These are phyloP conservation scores for Cladosporium cucumerinum DNA, from an alignment of 2,329 filamentous ascomycete genomes.

Conservation along the genomic window DNA sequence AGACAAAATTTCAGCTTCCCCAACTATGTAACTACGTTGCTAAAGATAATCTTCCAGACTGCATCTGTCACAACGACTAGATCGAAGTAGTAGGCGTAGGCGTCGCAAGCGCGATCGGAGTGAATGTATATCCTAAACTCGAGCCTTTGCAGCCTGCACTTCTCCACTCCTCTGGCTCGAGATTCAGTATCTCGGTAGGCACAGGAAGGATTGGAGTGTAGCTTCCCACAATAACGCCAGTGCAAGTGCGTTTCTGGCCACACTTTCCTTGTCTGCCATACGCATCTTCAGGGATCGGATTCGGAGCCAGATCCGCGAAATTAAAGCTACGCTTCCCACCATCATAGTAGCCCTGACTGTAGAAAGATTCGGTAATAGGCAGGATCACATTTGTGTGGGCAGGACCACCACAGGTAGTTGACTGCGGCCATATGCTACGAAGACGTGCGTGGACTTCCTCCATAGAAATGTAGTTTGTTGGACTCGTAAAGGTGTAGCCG, in stretches of 20 bases:
- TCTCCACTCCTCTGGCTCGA: background rate
- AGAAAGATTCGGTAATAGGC: constrained; percentile 2
- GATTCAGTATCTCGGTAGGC: constrained; percentile 8
- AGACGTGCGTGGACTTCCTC: background rate
- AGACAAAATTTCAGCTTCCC: too few species aligned
- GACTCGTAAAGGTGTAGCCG: constrained; percentile 11
- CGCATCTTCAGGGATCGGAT: background rate
- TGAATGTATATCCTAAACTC: background rate
- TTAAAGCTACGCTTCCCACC: background rate
- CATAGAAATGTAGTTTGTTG: constrained; percentile 3
- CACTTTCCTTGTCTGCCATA: background rate
- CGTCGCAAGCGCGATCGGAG: background rate
- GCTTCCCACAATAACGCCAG: background rate
- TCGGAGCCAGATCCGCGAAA: constrained; percentile 4
- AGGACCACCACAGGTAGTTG: background rate
- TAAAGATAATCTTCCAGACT: too few species aligned
- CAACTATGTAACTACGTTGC: too few species aligned
- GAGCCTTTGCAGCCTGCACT: background rate
- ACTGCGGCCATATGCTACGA: background rate
- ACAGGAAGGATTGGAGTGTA: constrained; percentile 5
- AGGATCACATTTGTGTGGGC: background rate
- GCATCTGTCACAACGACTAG: too few species aligned
- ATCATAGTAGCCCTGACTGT: background rate
- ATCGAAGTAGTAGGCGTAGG: background rate
- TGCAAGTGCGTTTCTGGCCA: background rate